These are phyloP conservation scores for Lepiota subincarnata DNA, from an alignment of 768 basidiomycete species.

Conservation along the genomic window DNA sequence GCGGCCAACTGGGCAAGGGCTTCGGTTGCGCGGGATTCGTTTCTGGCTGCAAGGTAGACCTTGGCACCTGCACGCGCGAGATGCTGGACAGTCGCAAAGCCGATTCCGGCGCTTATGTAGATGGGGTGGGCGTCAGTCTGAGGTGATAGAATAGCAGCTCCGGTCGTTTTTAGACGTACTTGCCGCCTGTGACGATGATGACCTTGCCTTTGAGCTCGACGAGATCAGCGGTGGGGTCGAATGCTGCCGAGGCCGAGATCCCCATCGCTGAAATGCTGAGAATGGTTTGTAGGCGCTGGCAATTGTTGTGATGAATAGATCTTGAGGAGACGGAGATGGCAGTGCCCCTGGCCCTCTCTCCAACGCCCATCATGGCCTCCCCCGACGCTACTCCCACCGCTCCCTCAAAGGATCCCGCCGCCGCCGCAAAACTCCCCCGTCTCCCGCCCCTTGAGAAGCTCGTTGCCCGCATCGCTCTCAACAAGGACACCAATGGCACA, in stretches of 20 bases:
- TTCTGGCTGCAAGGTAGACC: conserved; percentile 51
- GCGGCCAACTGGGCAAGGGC: conserved; percentile 34
- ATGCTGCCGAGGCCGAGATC: neutral
- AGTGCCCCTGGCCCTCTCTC: conserved; percentile 7
- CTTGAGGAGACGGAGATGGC: neutral
- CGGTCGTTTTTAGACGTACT: too few relatives aligned
- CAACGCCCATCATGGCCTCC: conserved; percentile 14
- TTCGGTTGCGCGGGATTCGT: conserved; percentile 38
- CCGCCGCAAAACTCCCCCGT: conserved; percentile 26
- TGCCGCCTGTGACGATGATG: conserved; percentile 3
- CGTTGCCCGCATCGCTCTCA: conserved; percentile 68
- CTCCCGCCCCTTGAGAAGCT: conserved; percentile 79
- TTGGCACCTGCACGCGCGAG: conserved; percentile 9
- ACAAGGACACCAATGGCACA: conserved; percentile 24
- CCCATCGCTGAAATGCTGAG: too few relatives aligned
- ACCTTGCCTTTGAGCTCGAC: conserved; percentile 9
- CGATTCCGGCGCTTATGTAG: conserved; percentile 1
- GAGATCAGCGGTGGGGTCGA: conserved; percentile 4
- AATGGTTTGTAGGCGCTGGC: neutral
- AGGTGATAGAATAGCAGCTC: too few relatives aligned
- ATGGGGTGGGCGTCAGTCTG: neutral
- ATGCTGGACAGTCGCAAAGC: neutral
- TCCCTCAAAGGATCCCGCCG: conserved; percentile 17
- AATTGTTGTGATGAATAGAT: neutral
- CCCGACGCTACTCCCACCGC: conserved; percentile 11